phyloP scores from a whole-genome alignment of 2,329 filamentous ascomycete species.

The Paraphaeosphaeria sporulosa region DNA sequence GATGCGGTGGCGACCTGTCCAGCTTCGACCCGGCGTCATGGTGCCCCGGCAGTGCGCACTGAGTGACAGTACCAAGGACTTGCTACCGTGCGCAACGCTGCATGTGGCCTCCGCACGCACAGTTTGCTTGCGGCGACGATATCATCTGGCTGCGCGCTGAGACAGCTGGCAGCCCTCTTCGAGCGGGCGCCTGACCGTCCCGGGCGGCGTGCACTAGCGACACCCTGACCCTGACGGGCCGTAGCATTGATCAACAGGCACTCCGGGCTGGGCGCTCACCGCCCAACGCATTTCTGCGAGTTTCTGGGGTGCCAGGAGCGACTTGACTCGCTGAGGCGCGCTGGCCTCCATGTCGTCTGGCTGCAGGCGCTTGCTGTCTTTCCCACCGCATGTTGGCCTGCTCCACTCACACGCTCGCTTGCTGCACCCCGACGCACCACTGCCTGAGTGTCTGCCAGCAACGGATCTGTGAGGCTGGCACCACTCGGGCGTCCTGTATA shows the following conservation, averaged over 20 bases:
- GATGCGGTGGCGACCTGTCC: conserved; percentile 21
- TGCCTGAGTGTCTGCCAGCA: conserved; percentile 41
- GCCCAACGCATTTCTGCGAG: conserved; percentile 29
- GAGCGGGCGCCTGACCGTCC: conserved; percentile 36
- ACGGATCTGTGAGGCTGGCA: conserved; percentile 41
- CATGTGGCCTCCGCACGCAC: conserved; percentile 7
- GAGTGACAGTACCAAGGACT: conserved; percentile 9
- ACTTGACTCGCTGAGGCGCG: conserved; percentile 39
- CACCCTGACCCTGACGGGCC: conserved; percentile 31
- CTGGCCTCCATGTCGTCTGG: conserved; percentile 34
- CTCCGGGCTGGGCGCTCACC: conserved; percentile 38
- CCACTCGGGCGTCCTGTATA: conserved; percentile 35
- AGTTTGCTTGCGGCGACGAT: conserved; percentile 23
- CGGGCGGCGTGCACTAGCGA: conserved; percentile 31
- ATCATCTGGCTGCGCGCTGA: conserved; percentile 29
- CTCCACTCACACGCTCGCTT: conserved; percentile 30
- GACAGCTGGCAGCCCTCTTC: conserved; percentile 37
- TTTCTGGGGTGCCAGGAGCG: conserved; percentile 24
- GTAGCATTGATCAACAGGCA: conserved; percentile 40
- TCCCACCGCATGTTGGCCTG: conserved; percentile 31
- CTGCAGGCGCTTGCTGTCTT: conserved; percentile 43
- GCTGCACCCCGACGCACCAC: conserved; percentile 39
- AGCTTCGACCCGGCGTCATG: conserved; percentile 34
- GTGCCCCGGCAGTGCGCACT: conserved; percentile 13
- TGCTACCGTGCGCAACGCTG: conserved; percentile 5